These are phyloP conservation scores for Saturnispora galanensis DNA, from an alignment of 805 yeast species.

Conservation along the genomic window DNA sequence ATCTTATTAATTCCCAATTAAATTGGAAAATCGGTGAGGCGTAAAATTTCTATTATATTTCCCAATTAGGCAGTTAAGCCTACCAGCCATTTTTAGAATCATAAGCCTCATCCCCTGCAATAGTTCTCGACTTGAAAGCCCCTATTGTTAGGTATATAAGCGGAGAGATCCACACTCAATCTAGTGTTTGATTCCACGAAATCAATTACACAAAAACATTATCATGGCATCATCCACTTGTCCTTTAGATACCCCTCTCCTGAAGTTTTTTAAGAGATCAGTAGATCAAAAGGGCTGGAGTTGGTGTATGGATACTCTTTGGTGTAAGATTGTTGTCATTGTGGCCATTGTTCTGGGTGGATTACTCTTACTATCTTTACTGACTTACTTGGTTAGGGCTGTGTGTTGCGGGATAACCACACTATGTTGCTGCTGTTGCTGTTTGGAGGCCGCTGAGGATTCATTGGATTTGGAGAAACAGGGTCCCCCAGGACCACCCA, in stretches of 20 bases:
- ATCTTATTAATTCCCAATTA: no score
- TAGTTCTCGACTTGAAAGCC: not conserved
- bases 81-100: conserved; percentile 1
- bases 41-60: not conserved
- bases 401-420: conserved; percentile 49
- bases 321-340: conserved; percentile 70
- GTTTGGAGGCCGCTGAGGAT: not conserved
- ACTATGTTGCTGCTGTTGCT: conserved; percentile 37
- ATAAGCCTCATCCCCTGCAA: not conserved
- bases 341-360: conserved; percentile 57
- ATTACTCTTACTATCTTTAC: conserved; percentile 44
- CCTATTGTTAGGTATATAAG: no score
- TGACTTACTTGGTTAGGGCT: conserved; percentile 47
- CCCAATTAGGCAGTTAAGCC: not conserved
- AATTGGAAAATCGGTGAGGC: no score
- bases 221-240: not conserved
- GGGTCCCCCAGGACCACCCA: conserved; percentile 17
- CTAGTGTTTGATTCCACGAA: no score
- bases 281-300: conserved; percentile 38
- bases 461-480: conserved; percentile 2
- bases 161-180: no score
- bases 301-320: conserved; percentile 67
- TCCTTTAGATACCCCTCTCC: not conserved
- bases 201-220: no score
- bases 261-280: not conserved